Conservation (phyloP, 345 rosid species). For the Nephelium lappaceum region DNA sequence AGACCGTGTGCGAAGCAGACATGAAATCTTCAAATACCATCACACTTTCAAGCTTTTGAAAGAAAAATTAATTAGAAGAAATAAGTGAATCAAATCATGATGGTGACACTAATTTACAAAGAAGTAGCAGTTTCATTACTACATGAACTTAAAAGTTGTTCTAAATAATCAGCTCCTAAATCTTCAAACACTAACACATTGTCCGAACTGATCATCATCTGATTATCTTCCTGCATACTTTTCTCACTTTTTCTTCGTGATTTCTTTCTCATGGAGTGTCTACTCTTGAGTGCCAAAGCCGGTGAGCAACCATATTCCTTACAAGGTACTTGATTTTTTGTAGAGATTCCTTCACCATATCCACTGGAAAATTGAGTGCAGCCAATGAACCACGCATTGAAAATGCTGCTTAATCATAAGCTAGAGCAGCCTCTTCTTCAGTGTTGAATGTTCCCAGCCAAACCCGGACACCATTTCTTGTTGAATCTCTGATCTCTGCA, state of each 20-base stretch:
- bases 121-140: not conserved
- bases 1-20: not conserved
- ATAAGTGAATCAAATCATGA: conserved; percentile 15
- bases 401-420: conserved; percentile 73
- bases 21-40: not conserved
- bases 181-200: conserved; percentile 41
- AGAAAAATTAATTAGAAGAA: not conserved
- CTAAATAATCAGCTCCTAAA: conserved; percentile 39
- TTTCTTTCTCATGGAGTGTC: conserved; percentile 30
- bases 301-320: conserved; percentile 55
- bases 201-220: not conserved
- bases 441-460: conserved; percentile 74
- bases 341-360: conserved; percentile 50
- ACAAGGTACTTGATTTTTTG: conserved; percentile 41
- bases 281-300: conserved; percentile 45
- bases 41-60: not conserved
- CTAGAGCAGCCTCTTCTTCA: conserved; percentile 66
- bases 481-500: conserved; percentile 33
- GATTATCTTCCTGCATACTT: conserved; percentile 21
- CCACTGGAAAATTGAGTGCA: conserved; percentile 56
- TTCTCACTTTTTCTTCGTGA: conserved; percentile 24
- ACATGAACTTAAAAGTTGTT: conserved; percentile 61
- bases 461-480: conserved; percentile 56
- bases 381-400: conserved; percentile 55
- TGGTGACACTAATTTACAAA: conserved; percentile 17